Conservation (phyloP, 345 rosid species). For the Syzygium aromaticum region DNA sequence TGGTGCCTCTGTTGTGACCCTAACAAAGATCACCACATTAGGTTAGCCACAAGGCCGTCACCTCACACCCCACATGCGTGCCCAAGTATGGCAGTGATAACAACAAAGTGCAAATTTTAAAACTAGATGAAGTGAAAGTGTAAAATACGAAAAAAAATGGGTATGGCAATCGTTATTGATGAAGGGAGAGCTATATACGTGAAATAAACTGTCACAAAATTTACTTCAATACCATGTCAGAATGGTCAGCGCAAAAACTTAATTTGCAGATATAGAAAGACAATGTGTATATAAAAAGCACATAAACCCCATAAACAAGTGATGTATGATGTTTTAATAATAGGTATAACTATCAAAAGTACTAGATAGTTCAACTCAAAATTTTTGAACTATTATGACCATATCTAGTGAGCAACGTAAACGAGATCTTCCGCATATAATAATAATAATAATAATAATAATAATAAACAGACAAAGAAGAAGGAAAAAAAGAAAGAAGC, state of each 20-base stretch:
- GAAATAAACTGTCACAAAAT: background rate
- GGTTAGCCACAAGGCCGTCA: background rate
- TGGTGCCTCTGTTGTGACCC: background rate
- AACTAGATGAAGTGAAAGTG: background rate
- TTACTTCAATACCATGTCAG: background rate
- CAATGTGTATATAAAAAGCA: accelerated
- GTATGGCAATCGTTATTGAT: background rate
- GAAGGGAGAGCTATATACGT: background rate
- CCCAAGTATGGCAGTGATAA: background rate
- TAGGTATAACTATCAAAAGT: too few species aligned
- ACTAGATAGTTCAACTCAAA: too few species aligned
- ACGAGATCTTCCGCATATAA: background rate
- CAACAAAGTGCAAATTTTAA: background rate
- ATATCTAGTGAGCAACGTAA: background rate
- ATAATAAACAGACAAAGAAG: background rate
- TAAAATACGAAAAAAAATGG: background rate
- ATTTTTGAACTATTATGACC: background rate
- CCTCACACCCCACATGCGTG: background rate
- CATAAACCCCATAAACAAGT: background rate
- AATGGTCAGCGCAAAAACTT: background rate
- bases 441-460: too few species aligned
- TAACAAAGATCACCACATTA: background rate
- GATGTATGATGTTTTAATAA: too few species aligned
- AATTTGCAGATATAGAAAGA: background rate
- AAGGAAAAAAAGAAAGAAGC: background rate